Evolutionary conservation across 768 basidiomycete species (phyloP).

Genomic region (Tylopilus sp.): DNA sequence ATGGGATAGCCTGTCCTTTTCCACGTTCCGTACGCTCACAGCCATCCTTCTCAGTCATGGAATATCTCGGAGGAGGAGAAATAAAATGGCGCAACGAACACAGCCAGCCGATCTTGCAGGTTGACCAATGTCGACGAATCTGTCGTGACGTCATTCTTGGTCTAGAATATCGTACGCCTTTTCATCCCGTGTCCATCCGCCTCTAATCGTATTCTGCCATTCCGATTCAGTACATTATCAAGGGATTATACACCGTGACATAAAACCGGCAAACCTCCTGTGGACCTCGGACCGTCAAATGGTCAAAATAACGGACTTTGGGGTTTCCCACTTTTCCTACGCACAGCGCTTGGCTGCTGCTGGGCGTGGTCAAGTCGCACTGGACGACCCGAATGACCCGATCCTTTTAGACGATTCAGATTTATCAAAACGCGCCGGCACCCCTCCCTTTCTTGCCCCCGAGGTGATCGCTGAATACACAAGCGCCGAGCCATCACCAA

Average conservation of each 20-base stretch:
- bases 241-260: conserved; percentile 98
- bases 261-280: conserved; percentile 96
- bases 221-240: conserved; percentile 81
- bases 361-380: conserved; percentile 35
- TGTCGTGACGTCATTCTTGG: conserved; percentile 93
- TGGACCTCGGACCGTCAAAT: conserved; percentile 81
- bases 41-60: conserved; percentile 65
- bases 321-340: conserved; percentile 94
- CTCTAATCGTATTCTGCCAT: conserved; percentile 1
- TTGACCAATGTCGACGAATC: conserved; percentile 81
- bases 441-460: conserved; percentile 94
- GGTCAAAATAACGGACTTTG: conserved; percentile 98
- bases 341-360: conserved; percentile 75
- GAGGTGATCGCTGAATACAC: conserved; percentile 79
- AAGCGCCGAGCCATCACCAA: conserved; percentile 34
- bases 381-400: conserved; percentile 52
- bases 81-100: conserved; percentile 78
- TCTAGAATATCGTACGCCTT: conserved; percentile 84
- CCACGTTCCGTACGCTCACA: conserved; percentile 19
- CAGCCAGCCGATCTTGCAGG: conserved; percentile 70
- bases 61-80: conserved; percentile 94
- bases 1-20: conserved; percentile 20
- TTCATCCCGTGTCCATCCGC: conserved; percentile 1
- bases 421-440: conserved; percentile 87
- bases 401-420: conserved; percentile 81